Conservation (phyloP, 2,329 filamentous ascomycete genomes). For the Aquanectria penicillioides region DNA sequence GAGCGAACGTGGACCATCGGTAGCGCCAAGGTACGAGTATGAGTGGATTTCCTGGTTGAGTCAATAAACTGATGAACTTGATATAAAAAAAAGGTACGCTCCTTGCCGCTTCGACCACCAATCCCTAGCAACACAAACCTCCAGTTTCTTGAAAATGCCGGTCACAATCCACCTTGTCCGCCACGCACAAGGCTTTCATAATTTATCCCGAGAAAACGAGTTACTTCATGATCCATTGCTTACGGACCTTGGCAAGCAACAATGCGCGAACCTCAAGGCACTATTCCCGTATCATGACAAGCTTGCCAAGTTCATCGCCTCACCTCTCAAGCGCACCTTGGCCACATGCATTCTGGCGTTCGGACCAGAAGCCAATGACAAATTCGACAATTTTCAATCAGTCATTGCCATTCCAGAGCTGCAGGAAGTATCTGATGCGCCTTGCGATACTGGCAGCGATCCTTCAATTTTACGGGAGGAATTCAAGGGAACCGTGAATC, state of each 20-base stretch:
- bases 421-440: conserved; percentile 18
- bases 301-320: conserved; percentile 4
- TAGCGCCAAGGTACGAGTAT: no score
- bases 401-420: conserved; percentile 15
- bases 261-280: conserved; percentile 11
- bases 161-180: conserved; percentile 20
- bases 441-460: conserved; percentile 18
- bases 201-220: conserved; percentile 16
- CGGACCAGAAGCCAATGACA: not conserved
- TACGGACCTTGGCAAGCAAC: conserved; percentile 15
- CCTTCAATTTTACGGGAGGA: not conserved
- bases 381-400: not conserved
- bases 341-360: conserved; percentile 16
- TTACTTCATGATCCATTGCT: not conserved
- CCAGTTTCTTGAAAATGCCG: not conserved
- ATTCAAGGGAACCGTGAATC: conserved; percentile 6
- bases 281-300: conserved; percentile 10
- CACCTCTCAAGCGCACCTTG: conserved; percentile 17
- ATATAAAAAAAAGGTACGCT: no score
- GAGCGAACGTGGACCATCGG: no score
- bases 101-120: no score
- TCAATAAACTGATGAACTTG: no score
- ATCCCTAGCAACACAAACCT: not conserved
- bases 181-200: conserved; percentile 21
- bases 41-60: no score